These are phyloP conservation scores for Rhodotorula sp. DNA, from an alignment of 1,284 basidiomycete genomes.

Conservation along the genomic window DNA sequence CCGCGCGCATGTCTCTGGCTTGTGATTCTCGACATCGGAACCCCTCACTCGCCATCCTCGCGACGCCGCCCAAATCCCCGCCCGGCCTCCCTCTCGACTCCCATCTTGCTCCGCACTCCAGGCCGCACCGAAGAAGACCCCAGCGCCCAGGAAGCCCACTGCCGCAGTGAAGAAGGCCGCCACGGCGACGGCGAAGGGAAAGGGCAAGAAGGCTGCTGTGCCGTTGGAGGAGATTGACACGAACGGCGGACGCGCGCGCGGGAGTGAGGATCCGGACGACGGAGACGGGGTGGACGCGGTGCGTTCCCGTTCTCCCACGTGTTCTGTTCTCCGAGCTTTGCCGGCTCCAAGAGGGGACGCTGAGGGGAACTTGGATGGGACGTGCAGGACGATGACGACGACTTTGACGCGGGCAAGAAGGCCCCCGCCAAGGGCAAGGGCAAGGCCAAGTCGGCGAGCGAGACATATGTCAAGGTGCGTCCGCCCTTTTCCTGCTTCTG, in stretches of 20 bases:
- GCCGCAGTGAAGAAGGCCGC: slow-evolving; percentile 54
- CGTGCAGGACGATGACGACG: slow-evolving; percentile 30
- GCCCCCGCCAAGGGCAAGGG: slow-evolving; percentile 31
- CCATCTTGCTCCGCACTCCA: not conserved
- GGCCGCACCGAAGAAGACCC: slow-evolving; percentile 51
- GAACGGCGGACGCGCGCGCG: slow-evolving; percentile 45
- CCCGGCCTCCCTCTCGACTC: too few species aligned
- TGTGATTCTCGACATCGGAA: too few species aligned
- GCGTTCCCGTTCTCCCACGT: not conserved
- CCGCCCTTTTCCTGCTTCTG: not conserved
- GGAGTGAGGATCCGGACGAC: not conserved
- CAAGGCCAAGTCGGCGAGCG: slow-evolving; percentile 43
- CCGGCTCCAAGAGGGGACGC: too few species aligned
- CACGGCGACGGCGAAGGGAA: slow-evolving; percentile 46
- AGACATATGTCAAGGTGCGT: slow-evolving; percentile 44
- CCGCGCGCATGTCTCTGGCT: too few species aligned
- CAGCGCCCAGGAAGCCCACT: slow-evolving; percentile 51
- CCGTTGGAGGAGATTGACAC: slow-evolving; percentile 63
- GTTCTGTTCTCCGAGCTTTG: too few species aligned
- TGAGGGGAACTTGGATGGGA: slow-evolving; percentile 35
- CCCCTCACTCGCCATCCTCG: too few species aligned
- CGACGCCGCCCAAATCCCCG: too few species aligned
- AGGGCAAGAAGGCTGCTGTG: slow-evolving; percentile 62
- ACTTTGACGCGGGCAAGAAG: slow-evolving; percentile 11
- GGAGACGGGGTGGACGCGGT: not conserved